Evolutionary conservation across 495 filamentous ascomycete species (phyloP), one percentile per base, ranked within the genome.

Genomic region (Thermochaetoides thermophila): DNA sequence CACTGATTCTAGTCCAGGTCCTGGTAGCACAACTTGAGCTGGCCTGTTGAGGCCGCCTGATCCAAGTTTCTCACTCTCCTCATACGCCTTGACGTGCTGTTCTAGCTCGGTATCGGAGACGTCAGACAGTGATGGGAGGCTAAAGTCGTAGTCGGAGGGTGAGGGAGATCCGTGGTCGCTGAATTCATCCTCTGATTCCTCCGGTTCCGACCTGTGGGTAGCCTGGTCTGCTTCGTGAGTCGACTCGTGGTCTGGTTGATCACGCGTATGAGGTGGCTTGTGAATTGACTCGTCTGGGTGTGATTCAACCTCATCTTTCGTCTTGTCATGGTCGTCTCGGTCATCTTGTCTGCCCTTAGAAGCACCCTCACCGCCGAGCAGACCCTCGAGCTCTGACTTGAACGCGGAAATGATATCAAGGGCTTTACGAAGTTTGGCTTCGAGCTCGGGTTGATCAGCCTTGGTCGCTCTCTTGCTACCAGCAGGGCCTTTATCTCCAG

Each of bases 51-150:
- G 25, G 24, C 22, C 12, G 17, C n/a, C 6, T 12, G 11, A n/a
- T n/a, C n/a, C n/a, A n/a, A n/a, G n/a, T n/a, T n/a, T n/a, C n/a
- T n/a, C n/a, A n/a, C n/a, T n/a, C 10, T n/a, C 23, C 15, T 39
- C 29, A 15, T 25, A 34, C 19, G 40, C 37, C 17, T 37, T 20
- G 27, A 42, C 31, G n/a, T 29, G 30, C 29, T 49, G 47, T 29
- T 66, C 57, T 3, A 58, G 43, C 13, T 49, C 52, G 10, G 29
- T 31, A 1, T 60, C 56, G 10, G 56, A 57, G 17, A 56, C 37
- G 5, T 56, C 53, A 1, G 60, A 64, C 4, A 50, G 19, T 10
- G 47, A 56, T 15, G 54, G 57, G 29, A 57, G 17, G 32, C 48
- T 50, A 31, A 30, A 46, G 17, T 37, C 31, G 27, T 30, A 20